Base-by-base conservation (phyloP, 2,329 filamentous ascomycete genomes). In the Podosphaera fusca region DNA sequence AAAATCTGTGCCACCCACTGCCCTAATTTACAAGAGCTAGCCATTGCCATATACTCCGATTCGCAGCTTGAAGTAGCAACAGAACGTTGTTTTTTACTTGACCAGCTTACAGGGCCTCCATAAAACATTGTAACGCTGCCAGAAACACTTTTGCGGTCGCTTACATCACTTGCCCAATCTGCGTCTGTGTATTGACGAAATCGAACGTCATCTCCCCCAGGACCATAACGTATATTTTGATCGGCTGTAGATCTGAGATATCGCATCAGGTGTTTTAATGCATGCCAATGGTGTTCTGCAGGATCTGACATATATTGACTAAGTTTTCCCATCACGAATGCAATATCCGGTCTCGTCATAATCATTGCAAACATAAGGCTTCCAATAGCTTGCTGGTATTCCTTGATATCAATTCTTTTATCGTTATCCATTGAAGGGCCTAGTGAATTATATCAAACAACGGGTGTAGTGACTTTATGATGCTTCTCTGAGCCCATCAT, bases 351-450 rank as follows among this genome's bases (percentile, higher is more conserved):
- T 36, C 45, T 57, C 30, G 47, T 57, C 10, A 57, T 21, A 7
- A 52, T 52, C 35, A 42, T 53, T 31, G 56, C 56, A 36, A 35
- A 57, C 47, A 57, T 57, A 2, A 57, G 46, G 21, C 47, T 57
- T 42, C 56, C 47, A 53, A 53, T 50, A 14, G 47, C 56, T 42
- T 57, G 47, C 47, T 57, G 56, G 38, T 57, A 57, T 33, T 57
- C 6, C 2, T 14, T 52, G 2, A 50, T 30, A 42, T 57, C n/a
- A 29, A 53, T 57, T 42, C 56, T 2, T 6, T 8, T 40, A 40
- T 57, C 56, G 7, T 55, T 38, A 47, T 35, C n/a, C 3, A 7
- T 55, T 0, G 53, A 10, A 30, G 36, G 53, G 35, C 53, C 10
- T 5, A 45, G 29, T 2, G 34, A 29, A 33, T 51, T 45, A 50